These are phyloP conservation scores for Saccharomycopsis sp. DNA, from an alignment of 805 yeast species.

Conservation along the genomic window DNA sequence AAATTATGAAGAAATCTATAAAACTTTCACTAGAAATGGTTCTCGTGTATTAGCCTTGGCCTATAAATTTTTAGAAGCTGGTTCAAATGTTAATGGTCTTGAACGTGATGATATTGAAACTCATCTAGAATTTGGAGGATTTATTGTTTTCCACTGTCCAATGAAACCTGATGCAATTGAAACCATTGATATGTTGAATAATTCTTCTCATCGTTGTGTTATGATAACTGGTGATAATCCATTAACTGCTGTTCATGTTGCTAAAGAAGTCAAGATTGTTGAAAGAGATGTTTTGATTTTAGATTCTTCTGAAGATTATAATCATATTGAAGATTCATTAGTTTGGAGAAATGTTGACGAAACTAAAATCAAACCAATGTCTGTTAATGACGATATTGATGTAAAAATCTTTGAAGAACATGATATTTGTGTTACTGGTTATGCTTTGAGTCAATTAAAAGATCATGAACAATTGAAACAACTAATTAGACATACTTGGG, in stretches of 20 bases:
- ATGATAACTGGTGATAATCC: conserved; percentile 99
- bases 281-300: conserved; percentile 76
- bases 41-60: conserved; percentile 96
- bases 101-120: conserved; percentile 71
- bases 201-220: conserved; percentile 87
- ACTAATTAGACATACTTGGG: conserved; percentile 86
- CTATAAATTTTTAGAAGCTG: conserved; percentile 55
- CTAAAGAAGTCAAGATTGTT: conserved; percentile 82
- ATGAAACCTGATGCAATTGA: conserved; percentile 87
- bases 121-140: conserved; percentile 74
- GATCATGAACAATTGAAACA: conserved; percentile 60
- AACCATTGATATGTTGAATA: conserved; percentile 84
- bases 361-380: conserved; percentile 56
- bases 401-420: conserved; percentile 45
- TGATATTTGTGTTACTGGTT: conserved; percentile 90
- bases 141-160: conserved; percentile 95
- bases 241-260: conserved; percentile 95
- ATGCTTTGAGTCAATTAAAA: conserved; percentile 61
- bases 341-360: conserved; percentile 84
- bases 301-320: conserved; percentile 67
- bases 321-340: conserved; percentile 40
- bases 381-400: conserved; percentile 41
- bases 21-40: conserved; percentile 88
- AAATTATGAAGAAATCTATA: conserved; percentile 74
- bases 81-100: conserved; percentile 43